Evolutionary conservation across 2,329 filamentous ascomycete genomes (phyloP).

Genomic region (Trichoderma aggressivum): DNA sequence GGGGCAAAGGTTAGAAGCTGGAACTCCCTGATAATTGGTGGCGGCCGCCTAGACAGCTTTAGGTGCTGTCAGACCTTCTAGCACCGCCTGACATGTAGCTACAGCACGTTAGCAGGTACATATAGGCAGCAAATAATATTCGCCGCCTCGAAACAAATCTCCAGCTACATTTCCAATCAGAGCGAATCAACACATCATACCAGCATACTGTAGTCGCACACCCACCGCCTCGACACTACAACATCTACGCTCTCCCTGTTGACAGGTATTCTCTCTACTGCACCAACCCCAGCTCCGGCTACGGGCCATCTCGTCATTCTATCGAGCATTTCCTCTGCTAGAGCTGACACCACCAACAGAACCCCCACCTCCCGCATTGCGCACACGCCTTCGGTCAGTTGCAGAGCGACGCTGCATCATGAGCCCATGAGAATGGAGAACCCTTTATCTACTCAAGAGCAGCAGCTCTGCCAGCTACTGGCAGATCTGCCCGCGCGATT

Average conservation of each 20-base stretch:
- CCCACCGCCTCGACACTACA: background rate
- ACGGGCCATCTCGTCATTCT: background rate
- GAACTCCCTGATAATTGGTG: background rate
- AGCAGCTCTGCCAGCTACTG: slow-evolving; percentile 78
- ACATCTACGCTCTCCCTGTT: background rate
- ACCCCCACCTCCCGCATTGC: slow-evolving; percentile 10
- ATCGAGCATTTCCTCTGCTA: background rate
- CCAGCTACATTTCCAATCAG: background rate
- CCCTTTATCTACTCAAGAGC: slow-evolving; percentile 64
- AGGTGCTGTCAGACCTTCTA: background rate
- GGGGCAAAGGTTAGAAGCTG: background rate
- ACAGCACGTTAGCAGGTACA: background rate
- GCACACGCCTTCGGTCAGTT: background rate
- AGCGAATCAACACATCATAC: background rate
- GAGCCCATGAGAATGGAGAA: slow-evolving; percentile 45
- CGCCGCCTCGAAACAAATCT: background rate
- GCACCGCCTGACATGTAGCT: background rate
- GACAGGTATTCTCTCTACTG: background rate
- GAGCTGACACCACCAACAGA: background rate
- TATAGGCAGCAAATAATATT: background rate
- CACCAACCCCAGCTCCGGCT: background rate
- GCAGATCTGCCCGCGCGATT: slow-evolving; percentile 71
- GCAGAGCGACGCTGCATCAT: slow-evolving; percentile 23
- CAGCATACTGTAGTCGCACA: background rate
- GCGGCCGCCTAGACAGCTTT: background rate